Base-by-base conservation (phyloP, 306 rosid species). In the Acacia confusa region DNA sequence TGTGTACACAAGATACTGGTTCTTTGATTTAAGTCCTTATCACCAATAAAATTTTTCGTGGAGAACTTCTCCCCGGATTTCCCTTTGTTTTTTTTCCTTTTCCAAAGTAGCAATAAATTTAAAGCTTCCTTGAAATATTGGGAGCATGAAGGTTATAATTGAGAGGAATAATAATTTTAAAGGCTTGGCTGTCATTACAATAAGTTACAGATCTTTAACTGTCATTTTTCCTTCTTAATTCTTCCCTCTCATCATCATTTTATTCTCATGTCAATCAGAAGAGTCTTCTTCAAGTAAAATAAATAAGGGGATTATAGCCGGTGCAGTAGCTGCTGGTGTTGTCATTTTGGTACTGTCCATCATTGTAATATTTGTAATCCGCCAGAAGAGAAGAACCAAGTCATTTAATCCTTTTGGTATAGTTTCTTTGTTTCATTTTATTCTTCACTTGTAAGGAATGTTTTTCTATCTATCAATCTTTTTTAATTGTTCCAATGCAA, bases 281-380 rank as follows among this genome's bases (percentile, higher is more conserved):
- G 86, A 74, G 50, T 6, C 75, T 45, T 34, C 80, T 38, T 81
- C 90, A 40, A 88, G 80, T n/a, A 82, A 87, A 68, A 9, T 45
- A 12, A 14, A 76, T 79, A 81, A 74, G 2, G 88, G 85, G 30
- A 61, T 86, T 57, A 86, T 87, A 48, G 74, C 90, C 82, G 96
- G 97, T 52, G 95, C 87, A 34, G 92, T 84, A 15, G 85, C 82
- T 82, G 96, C 93, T 64, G 91, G 87, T 82, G 12, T 82, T 57
- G 86, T 78, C 45, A 74, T 90, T 72, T 44, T 92, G 84, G 82
- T 91, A 53, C 24, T 87, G 52, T 77, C 92, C 47, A 4, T 84
- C 75, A 67, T 88, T 75, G 87, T 90, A 53, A 60, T 87, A 48
- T 94, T 88, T 84, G 92, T 84, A 57, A 41, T 91, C 70, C 88